Evolutionary conservation across 306 rosid genomes (phyloP).

Genomic region (Prunus mira): DNA sequence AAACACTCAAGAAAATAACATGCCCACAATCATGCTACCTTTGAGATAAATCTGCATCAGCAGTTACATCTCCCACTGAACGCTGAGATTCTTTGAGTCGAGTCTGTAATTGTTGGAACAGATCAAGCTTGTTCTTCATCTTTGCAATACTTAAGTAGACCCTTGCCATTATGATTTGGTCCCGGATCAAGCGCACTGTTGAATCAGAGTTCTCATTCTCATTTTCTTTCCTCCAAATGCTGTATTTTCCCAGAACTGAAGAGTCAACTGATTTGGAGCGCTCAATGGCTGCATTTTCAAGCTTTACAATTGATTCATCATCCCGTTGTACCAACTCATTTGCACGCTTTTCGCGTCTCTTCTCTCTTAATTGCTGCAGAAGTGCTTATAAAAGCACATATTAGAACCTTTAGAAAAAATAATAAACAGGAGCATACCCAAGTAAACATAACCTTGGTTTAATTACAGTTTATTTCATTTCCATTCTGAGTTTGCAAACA

Average conservation of each 20-base stretch:
- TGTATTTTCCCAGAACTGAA: conserved; percentile 81
- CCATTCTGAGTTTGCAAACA: background rate
- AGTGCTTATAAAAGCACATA: conserved; percentile 21
- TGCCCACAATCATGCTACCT: conserved; percentile 43
- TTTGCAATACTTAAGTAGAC: conserved; percentile 78
- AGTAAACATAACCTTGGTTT: background rate
- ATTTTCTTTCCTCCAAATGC: conserved; percentile 86
- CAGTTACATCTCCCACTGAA: conserved; percentile 66
- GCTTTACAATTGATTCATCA: conserved; percentile 56
- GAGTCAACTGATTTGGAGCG: conserved; percentile 80
- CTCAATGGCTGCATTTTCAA: conserved; percentile 85
- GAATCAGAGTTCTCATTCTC: conserved; percentile 73
- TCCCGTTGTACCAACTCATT: conserved; percentile 62
- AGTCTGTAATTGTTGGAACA: conserved; percentile 53
- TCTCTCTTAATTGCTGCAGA: conserved; percentile 75
- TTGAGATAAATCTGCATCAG: conserved; percentile 66
- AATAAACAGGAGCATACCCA: conserved; percentile 4
- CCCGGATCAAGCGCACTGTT: conserved; percentile 80
- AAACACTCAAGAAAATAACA: conserved; percentile 11
- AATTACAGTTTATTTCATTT: background rate
- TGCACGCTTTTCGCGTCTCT: conserved; percentile 67
- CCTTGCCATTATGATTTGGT: conserved; percentile 89
- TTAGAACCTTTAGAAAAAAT: conserved; percentile 1
- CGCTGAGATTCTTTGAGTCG: conserved; percentile 63
- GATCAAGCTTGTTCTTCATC: conserved; percentile 54